Base-by-base conservation (phyloP, 2,329 filamentous ascomycete species). In the Calonectria naviculata region DNA sequence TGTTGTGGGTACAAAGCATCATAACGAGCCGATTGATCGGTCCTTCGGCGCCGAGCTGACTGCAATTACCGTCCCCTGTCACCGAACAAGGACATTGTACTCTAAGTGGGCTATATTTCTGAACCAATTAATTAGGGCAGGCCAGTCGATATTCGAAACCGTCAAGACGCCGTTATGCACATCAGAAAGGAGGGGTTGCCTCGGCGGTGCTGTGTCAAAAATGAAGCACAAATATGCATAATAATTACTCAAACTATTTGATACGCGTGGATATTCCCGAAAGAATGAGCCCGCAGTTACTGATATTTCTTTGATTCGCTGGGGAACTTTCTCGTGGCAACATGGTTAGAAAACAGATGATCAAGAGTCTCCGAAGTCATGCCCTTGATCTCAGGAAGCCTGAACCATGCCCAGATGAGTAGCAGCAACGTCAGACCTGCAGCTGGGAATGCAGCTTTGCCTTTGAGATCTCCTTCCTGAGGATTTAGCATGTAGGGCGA, bases 401-500 rank as follows among this genome's bases (percentile, higher is more conserved):
- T 64, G 28, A 68, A 69, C 31, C 44, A 71, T 13, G 60, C 42
- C 69, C 69, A 71, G 26, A 56, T 0, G 24, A 70, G 42, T 29
- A 66, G 69, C 17, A 71, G 15, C 2, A 70, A 44, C 1, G 42
- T 61, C 3, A 71, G 26, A 4, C 52, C 69, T 0, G 61, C 67
- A 47, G 67, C 52, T 10, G 64, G 54, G 17, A 71, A 71, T 17
- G 61, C 70, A 4, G 61, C 63, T 24, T 71, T 71, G 1, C 67
- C 70, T 19, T 70, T 52, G 24, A 68, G 52, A 29, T 71, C 56
- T 13, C 21, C 67, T 21, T 68, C 66, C 0, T 47, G 42, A 6
- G 70, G 70, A 24, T 71, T 71, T 2, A 71, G 46, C 36, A 71
- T 60, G 26, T 71, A 69, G 13, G 70, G 70, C 4, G 63, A 62